These are phyloP conservation scores for Venturia pyrina DNA, from an alignment of 2,329 filamentous ascomycete genomes.

Conservation along the genomic window DNA sequence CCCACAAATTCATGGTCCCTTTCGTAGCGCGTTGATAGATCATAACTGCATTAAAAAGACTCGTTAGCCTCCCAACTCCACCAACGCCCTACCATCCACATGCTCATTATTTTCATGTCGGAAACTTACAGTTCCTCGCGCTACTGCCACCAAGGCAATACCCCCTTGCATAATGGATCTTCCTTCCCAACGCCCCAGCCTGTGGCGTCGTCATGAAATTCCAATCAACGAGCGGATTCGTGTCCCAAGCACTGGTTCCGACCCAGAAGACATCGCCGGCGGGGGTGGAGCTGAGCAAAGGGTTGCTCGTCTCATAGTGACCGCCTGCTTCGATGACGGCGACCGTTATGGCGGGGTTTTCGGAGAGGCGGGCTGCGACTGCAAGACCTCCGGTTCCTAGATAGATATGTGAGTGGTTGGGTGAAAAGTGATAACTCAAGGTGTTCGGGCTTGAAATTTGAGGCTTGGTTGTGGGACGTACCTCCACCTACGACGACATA, in stretches of 20 bases:
- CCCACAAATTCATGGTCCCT: constrained; percentile 17
- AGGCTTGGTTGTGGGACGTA: not conserved
- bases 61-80: not conserved
- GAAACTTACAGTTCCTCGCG: constrained; percentile 9
- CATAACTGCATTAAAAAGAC: not conserved
- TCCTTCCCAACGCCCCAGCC: constrained; percentile 7
- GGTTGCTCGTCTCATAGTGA: constrained; percentile 26
- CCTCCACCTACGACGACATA: constrained; percentile 5
- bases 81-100: not conserved
- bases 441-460: no score
- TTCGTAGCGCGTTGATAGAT: constrained; percentile 10
- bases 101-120: not conserved
- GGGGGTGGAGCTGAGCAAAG: constrained; percentile 16
- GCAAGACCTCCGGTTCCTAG: constrained; percentile 15
- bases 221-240: constrained; percentile 22
- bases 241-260: constrained; percentile 16
- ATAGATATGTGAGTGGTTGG: not conserved
- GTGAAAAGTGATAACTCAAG: no score
- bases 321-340: constrained; percentile 10
- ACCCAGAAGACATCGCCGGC: constrained; percentile 18
- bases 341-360: constrained; percentile 8
- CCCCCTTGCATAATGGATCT: constrained; percentile 21
- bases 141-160: constrained; percentile 19
- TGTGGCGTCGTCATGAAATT: constrained; percentile 22
- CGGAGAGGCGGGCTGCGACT: constrained; percentile 4